A percentile compares a stretch with the other conserved stretches of the same genome.
Conservation (phyloP, 768 basidiomycete species). For the Coprinellus aureogranulatus region DNA sequence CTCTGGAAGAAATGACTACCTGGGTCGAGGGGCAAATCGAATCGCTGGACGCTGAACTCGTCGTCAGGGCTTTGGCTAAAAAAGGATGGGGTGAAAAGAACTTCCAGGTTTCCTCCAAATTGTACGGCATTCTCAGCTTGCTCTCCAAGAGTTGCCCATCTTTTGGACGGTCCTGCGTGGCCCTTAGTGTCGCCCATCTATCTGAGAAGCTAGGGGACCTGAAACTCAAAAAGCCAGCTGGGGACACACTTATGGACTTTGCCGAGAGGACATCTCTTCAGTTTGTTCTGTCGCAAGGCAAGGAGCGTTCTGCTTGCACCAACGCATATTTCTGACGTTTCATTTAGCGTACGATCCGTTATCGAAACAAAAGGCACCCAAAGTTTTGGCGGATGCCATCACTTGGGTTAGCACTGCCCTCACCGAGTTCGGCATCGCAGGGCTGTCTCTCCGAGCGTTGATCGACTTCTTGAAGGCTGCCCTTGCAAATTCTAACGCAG, state of each 20-base stretch:
- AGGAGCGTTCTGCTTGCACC: constrained; percentile 14
- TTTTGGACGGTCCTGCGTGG: constrained; percentile 83
- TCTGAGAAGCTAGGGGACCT: constrained; percentile 94
- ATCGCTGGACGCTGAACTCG: constrained; percentile 78
- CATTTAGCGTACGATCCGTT: constrained; percentile 84
- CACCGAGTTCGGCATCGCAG: constrained; percentile 87
- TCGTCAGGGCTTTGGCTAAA: constrained; percentile 85
- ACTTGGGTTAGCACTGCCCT: constrained; percentile 85
- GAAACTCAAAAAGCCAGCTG: constrained; percentile 95
- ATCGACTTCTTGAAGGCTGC: constrained; percentile 89
- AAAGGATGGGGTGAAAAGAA: constrained; percentile 99
- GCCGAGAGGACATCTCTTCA: constrained; percentile 93
- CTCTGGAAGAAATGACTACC: constrained; percentile 76
- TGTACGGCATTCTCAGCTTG: constrained; percentile 72
- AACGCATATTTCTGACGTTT: constrained; percentile 5
- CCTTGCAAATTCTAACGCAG: constrained; percentile 90
- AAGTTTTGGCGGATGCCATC: constrained; percentile 89
- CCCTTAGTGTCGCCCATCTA: constrained; percentile 76
- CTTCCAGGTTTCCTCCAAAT: constrained; percentile 94
- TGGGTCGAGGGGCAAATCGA: constrained; percentile 76
- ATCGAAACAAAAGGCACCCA: constrained; percentile 94
- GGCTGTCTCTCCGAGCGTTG: constrained; percentile 75
- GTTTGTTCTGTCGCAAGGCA: constrained; percentile 91
- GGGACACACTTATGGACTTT: constrained; percentile 78
- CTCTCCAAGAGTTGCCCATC: constrained; percentile 78